Conservation (phyloP, 176 grass and related monocot genomes). For the Pontederia crassipes region DNA sequence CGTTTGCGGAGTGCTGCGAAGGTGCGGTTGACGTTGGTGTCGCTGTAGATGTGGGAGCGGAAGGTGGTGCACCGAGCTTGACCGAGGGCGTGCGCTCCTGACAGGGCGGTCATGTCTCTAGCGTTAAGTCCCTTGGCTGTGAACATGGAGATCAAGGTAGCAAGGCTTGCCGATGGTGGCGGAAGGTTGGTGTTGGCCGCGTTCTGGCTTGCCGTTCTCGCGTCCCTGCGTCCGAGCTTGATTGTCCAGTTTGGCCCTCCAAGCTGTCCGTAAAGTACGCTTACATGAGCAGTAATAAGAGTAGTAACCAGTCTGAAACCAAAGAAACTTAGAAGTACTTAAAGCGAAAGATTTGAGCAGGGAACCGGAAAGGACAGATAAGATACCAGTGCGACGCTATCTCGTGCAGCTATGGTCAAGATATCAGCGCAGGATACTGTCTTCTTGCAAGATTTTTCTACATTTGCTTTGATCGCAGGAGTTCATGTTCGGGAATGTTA, state of each 20-base stretch:
- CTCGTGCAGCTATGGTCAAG: constrained; percentile 41
- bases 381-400: constrained; percentile 45
- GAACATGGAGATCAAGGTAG: constrained; percentile 19
- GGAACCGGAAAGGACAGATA: background rate
- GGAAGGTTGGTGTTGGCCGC: constrained; percentile 31
- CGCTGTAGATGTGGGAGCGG: constrained; percentile 34
- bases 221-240: constrained; percentile 41
- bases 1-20: background rate
- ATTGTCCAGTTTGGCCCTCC: constrained; percentile 41
- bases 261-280: constrained; percentile 17
- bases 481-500: constrained; percentile 42
- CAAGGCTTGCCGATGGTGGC: background rate
- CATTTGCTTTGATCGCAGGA: constrained; percentile 36
- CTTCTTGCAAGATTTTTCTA: constrained; percentile 31
- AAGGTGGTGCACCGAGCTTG: constrained; percentile 30
- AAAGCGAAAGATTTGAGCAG: too few relatives aligned
- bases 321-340: too few relatives aligned
- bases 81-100: constrained; percentile 52
- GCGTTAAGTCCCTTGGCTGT: constrained; percentile 27
- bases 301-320: too few relatives aligned
- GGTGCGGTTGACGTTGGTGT: constrained; percentile 27
- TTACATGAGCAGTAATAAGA: too few relatives aligned
- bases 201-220: constrained; percentile 25
- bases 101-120: constrained; percentile 50
- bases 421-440: constrained; percentile 58